Base-by-base conservation (phyloP, 768 basidiomycete genomes). In the Panaeolus cyanescens region DNA sequence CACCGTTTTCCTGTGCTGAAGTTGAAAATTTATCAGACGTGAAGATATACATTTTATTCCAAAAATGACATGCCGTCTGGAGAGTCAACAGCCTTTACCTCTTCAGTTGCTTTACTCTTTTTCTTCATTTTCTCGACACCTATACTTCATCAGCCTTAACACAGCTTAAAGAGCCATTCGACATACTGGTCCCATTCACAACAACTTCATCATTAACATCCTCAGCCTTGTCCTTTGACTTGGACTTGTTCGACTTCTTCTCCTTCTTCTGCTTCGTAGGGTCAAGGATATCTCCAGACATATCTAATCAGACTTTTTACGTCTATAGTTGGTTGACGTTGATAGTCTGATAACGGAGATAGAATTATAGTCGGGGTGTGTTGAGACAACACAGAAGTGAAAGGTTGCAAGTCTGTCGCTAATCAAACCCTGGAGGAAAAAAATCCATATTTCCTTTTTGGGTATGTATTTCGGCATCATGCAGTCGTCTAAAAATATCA, bases 261-360 rank as follows among this genome's bases (percentile, higher is more conserved):
- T 60, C 68, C 64, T 61, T 67, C 19, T 39, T 58, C 37, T 10
- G 53, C 37, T 5, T 32, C n/a, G 45, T 25, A 5, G 45, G 45
- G 25, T 50, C 30, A 12, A 55, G 42, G 37, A 62, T 65, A 63
- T 73, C 72, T 32, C 69, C 70, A 19, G 74, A 73, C 75, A 76
- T 76, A 25, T 31, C 28, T 56, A 62, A 30, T 50, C 45, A 50
- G 45, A 50, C 45, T 8, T 5, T 9, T 50, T 12, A 50, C 45
- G 45, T 50, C 45, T 13, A 4, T 50, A 10, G 15, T 50, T 1
- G 12, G 25, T 50, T 4, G 45, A 50, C 45, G 45, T 50, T 17
- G 25, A 6, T 50, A 50, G 25, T 30, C 45, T 50, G 45, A 50
- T n/a, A 25, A 28, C 2, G 25, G 45, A 28, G 45, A 50, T 50